phyloP scores from a whole-genome alignment of 1,284 basidiomycete species.

The Peniophora sp. region DNA sequence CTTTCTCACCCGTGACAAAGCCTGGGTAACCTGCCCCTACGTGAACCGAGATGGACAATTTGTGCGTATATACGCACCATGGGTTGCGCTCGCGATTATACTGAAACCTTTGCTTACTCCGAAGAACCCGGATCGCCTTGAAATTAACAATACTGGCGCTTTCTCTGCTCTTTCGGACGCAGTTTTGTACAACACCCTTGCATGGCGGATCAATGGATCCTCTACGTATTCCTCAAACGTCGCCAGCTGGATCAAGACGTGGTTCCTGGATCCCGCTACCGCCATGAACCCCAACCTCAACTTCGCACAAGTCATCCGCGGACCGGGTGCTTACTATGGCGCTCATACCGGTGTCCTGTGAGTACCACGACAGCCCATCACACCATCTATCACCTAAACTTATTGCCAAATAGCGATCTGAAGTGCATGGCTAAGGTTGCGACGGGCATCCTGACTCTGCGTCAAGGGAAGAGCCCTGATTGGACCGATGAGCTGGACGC shows the following conservation, averaged over 20 bases:
- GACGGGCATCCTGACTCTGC: slow-evolving; percentile 48
- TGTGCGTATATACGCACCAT: not conserved
- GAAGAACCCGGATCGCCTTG: slow-evolving; percentile 45
- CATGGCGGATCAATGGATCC: slow-evolving; percentile 41
- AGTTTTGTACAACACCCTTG: slow-evolving; percentile 53
- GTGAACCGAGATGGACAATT: slow-evolving; percentile 48
- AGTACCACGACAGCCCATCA: not conserved
- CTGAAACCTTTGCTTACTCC: no score
- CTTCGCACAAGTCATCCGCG: slow-evolving; percentile 59
- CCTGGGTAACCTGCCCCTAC: slow-evolving; percentile 38
- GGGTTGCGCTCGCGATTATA: no score
- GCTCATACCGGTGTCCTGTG: slow-evolving; percentile 51
- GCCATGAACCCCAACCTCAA: slow-evolving; percentile 64
- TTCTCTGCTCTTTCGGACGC: slow-evolving; percentile 51
- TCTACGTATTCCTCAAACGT: slow-evolving; percentile 29
- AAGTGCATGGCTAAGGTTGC: slow-evolving; percentile 55
- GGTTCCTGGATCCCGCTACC: slow-evolving; percentile 52
- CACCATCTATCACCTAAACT: not conserved
- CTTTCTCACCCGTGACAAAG: not conserved
- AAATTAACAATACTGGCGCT: slow-evolving; percentile 43
- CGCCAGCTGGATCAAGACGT: slow-evolving; percentile 41
- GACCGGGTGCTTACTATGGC: slow-evolving; percentile 44
- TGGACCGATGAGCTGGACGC: slow-evolving; percentile 51
- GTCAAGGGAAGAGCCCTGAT: slow-evolving; percentile 36
- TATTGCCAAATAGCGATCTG: slow-evolving; percentile 29